Conservation (phyloP, 768 basidiomycete species). For the Amanita molliuscula region DNA sequence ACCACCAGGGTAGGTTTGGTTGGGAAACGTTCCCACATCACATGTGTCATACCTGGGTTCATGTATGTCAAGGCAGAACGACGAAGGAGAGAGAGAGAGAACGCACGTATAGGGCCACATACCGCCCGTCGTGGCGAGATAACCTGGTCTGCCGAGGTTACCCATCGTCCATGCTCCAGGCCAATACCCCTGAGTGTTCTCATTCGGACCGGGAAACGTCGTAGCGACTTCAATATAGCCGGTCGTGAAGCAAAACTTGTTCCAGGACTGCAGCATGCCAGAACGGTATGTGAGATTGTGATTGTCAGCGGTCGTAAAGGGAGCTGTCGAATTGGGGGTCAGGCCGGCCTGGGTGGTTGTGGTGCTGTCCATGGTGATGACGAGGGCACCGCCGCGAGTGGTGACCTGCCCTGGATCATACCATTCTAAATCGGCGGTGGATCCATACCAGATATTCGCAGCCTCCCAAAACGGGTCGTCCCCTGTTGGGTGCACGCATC, state of each 20-base stretch:
- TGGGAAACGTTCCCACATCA: conserved; percentile 70
- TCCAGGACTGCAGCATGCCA: conserved; percentile 86
- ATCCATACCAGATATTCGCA: conserved; percentile 62
- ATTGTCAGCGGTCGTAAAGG: conserved; percentile 33
- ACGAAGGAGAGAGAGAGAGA: too few relatives aligned
- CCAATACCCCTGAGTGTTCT: conserved; percentile 51
- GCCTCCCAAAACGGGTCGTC: conserved; percentile 70
- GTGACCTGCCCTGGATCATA: conserved; percentile 61
- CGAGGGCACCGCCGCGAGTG: conserved; percentile 54
- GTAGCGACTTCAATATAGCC: conserved; percentile 69
- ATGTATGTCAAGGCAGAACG: too few relatives aligned
- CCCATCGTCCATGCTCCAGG: conserved; percentile 88
- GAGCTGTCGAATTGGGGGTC: conserved; percentile 32
- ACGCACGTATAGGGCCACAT: conserved; percentile 69
- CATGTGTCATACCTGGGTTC: conserved; percentile 31
- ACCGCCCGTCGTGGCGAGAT: conserved; percentile 71
- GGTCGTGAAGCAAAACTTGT: conserved; percentile 79
- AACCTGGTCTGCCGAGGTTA: conserved; percentile 77
- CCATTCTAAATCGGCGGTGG: conserved; percentile 66
- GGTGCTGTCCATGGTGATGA: conserved; percentile 55
- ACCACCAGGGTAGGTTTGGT: conserved; percentile 49
- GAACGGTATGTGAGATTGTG: conserved; percentile 55
- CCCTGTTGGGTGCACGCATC: conserved; percentile 19
- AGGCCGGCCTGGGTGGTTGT: conserved; percentile 18
- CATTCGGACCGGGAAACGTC: conserved; percentile 48